Percentiles rank a stretch among this genome's conserved stretches.
Evolutionary conservation across 176 grass and related monocot species (phyloP).

Genomic region (Oryza rufipogon): DNA sequence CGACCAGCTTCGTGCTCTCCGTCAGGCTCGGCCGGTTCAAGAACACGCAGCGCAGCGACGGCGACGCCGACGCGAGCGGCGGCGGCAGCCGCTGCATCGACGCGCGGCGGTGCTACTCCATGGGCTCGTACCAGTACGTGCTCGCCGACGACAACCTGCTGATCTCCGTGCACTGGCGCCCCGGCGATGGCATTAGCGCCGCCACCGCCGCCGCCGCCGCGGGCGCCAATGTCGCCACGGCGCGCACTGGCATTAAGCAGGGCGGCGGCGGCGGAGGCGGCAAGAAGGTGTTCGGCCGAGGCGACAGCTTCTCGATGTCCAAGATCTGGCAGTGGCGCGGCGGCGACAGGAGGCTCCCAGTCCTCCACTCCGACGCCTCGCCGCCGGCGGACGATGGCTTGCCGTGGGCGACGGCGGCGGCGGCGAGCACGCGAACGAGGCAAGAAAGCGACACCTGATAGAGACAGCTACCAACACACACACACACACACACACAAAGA

Average conservation of each 20-base stretch:
- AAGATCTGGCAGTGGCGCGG: slow-evolving; percentile 96
- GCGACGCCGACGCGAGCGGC: slow-evolving; percentile 45
- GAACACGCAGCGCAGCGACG: slow-evolving; percentile 31
- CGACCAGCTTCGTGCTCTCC: slow-evolving; percentile 50
- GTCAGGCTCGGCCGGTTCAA: slow-evolving; percentile 91
- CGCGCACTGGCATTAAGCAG: slow-evolving; percentile 9
- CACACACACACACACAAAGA: neutral
- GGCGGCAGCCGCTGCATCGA: slow-evolving; percentile 62
- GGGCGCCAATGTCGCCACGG: slow-evolving; percentile 11
- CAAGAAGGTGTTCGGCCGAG: slow-evolving; percentile 66
- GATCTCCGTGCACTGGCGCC: slow-evolving; percentile 54
- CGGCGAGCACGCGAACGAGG: slow-evolving; percentile 6
- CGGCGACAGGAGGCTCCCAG: slow-evolving; percentile 59
- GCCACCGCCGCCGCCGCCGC: neutral
- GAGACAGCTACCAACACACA: neutral
- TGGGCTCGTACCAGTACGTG: slow-evolving; percentile 87
- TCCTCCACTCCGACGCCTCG: slow-evolving; percentile 39
- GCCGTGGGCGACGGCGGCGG: slow-evolving; percentile 50
- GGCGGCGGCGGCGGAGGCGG: neutral
- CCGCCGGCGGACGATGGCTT: slow-evolving; percentile 41
- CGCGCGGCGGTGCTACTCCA: slow-evolving; percentile 77
- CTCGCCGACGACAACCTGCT: slow-evolving; percentile 57
- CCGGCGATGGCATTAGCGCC: slow-evolving; percentile 18
- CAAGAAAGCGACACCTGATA: slow-evolving; percentile 31
- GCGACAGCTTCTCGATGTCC: slow-evolving; percentile 82